Percentiles rank a stretch among this genome's conserved stretches.
Evolutionary conservation across 352 stramenopile species (phyloP).

Genomic region (Globisporangium uncinulatum): DNA sequence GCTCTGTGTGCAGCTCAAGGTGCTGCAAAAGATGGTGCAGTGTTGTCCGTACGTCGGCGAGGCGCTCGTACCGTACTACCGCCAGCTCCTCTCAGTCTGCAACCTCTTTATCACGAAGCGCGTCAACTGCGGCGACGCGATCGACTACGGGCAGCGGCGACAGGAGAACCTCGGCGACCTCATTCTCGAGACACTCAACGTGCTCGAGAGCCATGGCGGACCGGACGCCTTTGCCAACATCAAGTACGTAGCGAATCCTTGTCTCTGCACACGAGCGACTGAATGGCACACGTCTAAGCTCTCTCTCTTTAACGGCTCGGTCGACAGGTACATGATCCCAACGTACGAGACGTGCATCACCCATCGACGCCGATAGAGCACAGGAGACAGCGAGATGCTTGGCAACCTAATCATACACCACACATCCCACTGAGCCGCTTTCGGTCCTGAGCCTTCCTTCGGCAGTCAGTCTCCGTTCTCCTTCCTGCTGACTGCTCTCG

Average conservation of each 20-base stretch:
- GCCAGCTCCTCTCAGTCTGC: conserved; percentile 89
- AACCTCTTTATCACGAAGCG: conserved; percentile 90
- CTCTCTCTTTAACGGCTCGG: neutral
- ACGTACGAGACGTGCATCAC: conserved; percentile 92
- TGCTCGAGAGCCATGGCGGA: conserved; percentile 84
- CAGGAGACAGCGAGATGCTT: neutral
- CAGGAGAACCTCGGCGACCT: conserved; percentile 87
- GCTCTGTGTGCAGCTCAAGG: conserved; percentile 73
- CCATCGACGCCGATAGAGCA: conserved; percentile 6
- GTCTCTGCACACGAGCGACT: neutral
- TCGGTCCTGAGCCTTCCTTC: neutral
- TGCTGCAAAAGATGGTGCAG: conserved; percentile 66
- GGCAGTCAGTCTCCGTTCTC: neutral
- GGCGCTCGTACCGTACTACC: conserved; percentile 90
- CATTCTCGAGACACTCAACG: conserved; percentile 85
- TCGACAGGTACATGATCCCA: conserved; percentile 90
- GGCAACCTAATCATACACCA: neutral
- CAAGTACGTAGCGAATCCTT: conserved; percentile 52
- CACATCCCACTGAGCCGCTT: neutral
- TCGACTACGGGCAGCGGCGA: conserved; percentile 89
- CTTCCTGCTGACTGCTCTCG: neutral
- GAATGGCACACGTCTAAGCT: neutral
- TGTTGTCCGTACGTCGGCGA: conserved; percentile 76
- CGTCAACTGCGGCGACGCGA: conserved; percentile 91
- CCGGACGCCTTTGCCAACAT: conserved; percentile 92